A percentile compares a stretch with the other conserved stretches of the same genome.
phyloP scores from a whole-genome alignment of 2,329 filamentous ascomycete species.

The Fusarium oxysporum region DNA sequence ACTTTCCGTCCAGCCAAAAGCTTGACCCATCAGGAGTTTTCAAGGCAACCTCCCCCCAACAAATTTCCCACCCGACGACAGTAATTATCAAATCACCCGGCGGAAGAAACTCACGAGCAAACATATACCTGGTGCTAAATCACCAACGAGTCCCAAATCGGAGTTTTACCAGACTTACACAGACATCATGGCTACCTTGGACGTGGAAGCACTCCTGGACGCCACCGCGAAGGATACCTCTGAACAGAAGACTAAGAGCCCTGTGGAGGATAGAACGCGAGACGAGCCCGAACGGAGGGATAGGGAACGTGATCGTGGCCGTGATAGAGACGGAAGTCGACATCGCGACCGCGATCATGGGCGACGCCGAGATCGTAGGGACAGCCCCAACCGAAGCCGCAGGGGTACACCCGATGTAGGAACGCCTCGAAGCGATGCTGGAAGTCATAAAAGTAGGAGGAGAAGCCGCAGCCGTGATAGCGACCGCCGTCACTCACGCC shows the following conservation, averaged over 20 bases:
- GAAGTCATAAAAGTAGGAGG: constrained; percentile 84
- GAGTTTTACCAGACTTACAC: constrained; percentile 20
- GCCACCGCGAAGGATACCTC: constrained; percentile 76
- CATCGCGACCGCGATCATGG: constrained; percentile 65
- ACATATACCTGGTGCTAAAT: background rate
- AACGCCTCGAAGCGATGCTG: constrained; percentile 79
- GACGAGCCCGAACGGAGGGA: constrained; percentile 62
- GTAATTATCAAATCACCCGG: constrained; percentile 21
- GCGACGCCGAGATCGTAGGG: constrained; percentile 63
- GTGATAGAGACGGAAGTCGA: constrained; percentile 64
- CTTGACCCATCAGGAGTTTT: constrained; percentile 36
- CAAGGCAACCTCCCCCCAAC: constrained; percentile 34
- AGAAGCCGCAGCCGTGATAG: constrained; percentile 83
- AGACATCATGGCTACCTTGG: constrained; percentile 63
- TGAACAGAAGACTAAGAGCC: constrained; percentile 59
- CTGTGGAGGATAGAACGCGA: constrained; percentile 65
- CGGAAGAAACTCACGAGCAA: constrained; percentile 17
- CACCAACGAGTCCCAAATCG: constrained; percentile 11
- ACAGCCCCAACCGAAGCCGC: constrained; percentile 62
- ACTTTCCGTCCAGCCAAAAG: constrained; percentile 34
- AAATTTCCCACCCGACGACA: constrained; percentile 13
- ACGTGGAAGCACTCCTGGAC: constrained; percentile 92
- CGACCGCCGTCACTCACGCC: constrained; percentile 78
- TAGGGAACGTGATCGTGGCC: constrained; percentile 67
- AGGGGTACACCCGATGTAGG: constrained; percentile 67